Evolutionary conservation across 2,329 filamentous ascomycete species (phyloP), one percentile per base, ranked within the genome.

Genomic region (Phialophora macrospora): DNA sequence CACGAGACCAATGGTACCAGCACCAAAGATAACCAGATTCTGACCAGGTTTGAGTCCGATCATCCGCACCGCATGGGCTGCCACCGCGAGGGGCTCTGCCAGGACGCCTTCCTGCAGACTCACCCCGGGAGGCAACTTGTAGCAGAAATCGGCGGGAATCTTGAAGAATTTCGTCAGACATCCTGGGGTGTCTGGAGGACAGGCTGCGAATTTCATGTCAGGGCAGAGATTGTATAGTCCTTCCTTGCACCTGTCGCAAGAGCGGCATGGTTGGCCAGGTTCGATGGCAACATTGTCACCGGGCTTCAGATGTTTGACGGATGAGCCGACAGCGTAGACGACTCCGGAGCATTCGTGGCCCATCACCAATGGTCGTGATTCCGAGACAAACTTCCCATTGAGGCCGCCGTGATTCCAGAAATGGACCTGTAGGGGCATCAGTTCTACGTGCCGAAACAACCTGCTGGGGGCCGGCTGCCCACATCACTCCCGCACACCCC

Each of bases 1-100:
- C 7, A 83, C 84, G 48, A 86, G 79, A 32, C 85, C 84, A 44
- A 87, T 87, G 22, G 79, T 79, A n/a, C 79, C 78, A 4, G 77
- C 68, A 4, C 79, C 78, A 55, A 80, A 74, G 22, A 80, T 68
- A 20, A 79, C 74, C 60, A 80, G 76, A 20, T 59, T 71, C 57
- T 81, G 73, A 0, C 81, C 81, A 0, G 80, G 72, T 24, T 73
- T 72, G 2, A 83, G 66, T 0, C 74, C 76, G 1, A 77, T 76
- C 5, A 77, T 74, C 22, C 81, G 74, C 7, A 81, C 76, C 0
- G 77, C 76, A 30, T 82, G 80, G 1, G 84, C 76, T 2, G 81
- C 82, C 2, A 83, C 80, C 17, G 77, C 77, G 9, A 83, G 72
- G 6, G 83, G 82, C 73, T 84, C 83, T 9, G 84, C 76, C 4